A percentile compares a stretch with the other conserved stretches of the same genome.
Conservation (phyloP, 2,329 filamentous ascomycete species). For the Penicillium italicum region DNA sequence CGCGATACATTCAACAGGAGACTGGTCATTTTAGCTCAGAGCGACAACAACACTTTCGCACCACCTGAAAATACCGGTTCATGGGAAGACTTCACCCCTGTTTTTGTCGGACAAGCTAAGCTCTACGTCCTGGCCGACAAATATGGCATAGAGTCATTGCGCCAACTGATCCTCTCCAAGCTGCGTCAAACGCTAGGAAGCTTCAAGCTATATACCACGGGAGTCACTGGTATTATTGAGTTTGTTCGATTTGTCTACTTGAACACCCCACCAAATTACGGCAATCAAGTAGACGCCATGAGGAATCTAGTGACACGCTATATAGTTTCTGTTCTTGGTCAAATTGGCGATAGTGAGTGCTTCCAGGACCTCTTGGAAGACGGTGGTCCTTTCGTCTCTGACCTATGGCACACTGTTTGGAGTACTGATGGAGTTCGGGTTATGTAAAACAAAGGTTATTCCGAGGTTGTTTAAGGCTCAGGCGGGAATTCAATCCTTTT, state of each 20-base stretch:
- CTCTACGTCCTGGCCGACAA: slow-evolving; percentile 43
- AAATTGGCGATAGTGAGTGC: slow-evolving; percentile 10
- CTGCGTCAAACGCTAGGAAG: slow-evolving; percentile 15
- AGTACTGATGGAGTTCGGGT: too few species aligned
- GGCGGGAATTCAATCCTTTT: too few species aligned
- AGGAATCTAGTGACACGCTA: slow-evolving; percentile 22
- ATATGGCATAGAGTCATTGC: slow-evolving; percentile 37
- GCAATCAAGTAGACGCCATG: slow-evolving; percentile 6
- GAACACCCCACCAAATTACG: slow-evolving; percentile 27
- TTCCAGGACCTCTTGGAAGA: slow-evolving; percentile 17
- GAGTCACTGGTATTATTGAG: slow-evolving; percentile 29
- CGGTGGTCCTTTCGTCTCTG: slow-evolving; percentile 18
- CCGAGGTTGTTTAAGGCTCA: too few species aligned
- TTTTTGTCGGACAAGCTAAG: slow-evolving; percentile 40
- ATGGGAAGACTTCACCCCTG: slow-evolving; percentile 29
- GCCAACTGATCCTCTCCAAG: slow-evolving; percentile 31
- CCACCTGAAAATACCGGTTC: slow-evolving; percentile 10
- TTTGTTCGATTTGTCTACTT: slow-evolving; percentile 38
- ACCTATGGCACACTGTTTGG: slow-evolving; percentile 13
- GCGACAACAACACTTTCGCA: too few species aligned
- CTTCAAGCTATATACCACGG: slow-evolving; percentile 16
- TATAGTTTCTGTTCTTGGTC: slow-evolving; percentile 20
- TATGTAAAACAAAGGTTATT: too few species aligned
- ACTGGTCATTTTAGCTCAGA: too few species aligned
- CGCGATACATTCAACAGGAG: too few species aligned